Base-by-base conservation (phyloP, 768 basidiomycete genomes). In the Daedalea quercina region DNA sequence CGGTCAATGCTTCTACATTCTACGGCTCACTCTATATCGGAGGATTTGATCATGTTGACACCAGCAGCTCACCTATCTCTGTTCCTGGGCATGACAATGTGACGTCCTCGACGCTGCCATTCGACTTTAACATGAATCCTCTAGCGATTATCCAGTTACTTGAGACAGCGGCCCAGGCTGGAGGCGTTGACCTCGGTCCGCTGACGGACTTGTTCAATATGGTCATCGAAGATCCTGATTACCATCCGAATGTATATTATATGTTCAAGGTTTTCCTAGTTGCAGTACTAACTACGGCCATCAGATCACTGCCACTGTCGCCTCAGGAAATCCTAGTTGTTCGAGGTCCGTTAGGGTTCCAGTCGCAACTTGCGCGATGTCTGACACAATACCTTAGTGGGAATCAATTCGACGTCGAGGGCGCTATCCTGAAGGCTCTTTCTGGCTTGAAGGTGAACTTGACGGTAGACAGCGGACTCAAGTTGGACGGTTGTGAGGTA, bases 101-200 rank as follows among this genome's bases (percentile, higher is more conserved):
- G 50, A 78, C 78, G 1, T 88, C 85, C 1, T 74, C 73, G 9
- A 57, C 66, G 4, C 67, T 89, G 41, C 81, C 82, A 19, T 72
- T 89, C 56, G 63, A 78, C 19, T 84, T 85, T 65, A 87, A 87
- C 63, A 63, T 82, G 25, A 73, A 87, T 55, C 82, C 85, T 0
- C 48, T 75, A n/a, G 72, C 71, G 1, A 85, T 87, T 62, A 80
- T 88, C 50, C 63, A 75, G 47, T 64, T 88, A 50, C 67, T 89
- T 48, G 62, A 68, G 3, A 64, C 68, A 12, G 74, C 78, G 8
- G 76, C 84, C 1, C 67, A 76, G 54, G 68, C 77, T 47, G 80
- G 81, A 55, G 67, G 68, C 19, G 81, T 85, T 33, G 69, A 80
- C 50, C 70, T 88, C n/a, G 86, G 85, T 0, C 81, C 81, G 7